Percentiles rank a stretch among this genome's conserved stretches.
Evolutionary conservation across 2,329 filamentous ascomycete genomes (phyloP).

Genomic region (Exophiala bonariae): DNA sequence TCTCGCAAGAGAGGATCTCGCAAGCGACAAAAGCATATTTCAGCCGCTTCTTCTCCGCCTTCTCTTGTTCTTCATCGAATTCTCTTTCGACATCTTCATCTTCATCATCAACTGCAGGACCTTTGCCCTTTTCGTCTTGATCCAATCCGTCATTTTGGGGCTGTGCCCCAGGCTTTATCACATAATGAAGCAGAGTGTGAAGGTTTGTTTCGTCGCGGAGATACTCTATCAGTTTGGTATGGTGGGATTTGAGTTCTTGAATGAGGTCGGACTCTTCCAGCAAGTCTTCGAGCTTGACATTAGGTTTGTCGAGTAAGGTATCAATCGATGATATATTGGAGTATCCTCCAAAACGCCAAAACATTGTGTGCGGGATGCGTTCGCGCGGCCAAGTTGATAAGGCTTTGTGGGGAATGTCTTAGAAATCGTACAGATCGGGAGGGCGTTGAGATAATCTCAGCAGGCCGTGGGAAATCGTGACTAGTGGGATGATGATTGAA

Average conservation of each 20-base stretch:
- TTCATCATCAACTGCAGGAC: conserved; percentile 22
- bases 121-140: conserved; percentile 38
- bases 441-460: conserved; percentile 9
- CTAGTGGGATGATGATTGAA: conserved; percentile 15
- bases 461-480: conserved; percentile 21
- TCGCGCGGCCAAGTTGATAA: conserved; percentile 3
- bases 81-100: conserved; percentile 27
- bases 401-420: conserved; percentile 7
- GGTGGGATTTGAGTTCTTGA: conserved; percentile 97
- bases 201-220: conserved; percentile 84
- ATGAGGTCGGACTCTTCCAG: conserved; percentile 95
- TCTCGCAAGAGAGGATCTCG: conserved; percentile 91
- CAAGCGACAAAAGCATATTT: conserved; percentile 92
- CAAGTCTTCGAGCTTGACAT: conserved; percentile 92
- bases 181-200: conserved; percentile 84
- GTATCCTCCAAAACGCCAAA: conserved; percentile 99
- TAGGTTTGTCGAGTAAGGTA: conserved; percentile 90
- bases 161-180: conserved; percentile 69
- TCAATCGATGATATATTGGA: conserved; percentile 96
- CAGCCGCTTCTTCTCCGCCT: conserved; percentile 84
- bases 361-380: conserved; percentile 67
- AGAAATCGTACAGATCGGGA: conserved; percentile 16
- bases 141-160: conserved; percentile 53
- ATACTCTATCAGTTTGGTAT: conserved; percentile 95
- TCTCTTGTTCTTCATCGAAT: conserved; percentile 56